Percentiles rank a stretch among this genome's conserved stretches.
phyloP scores from a whole-genome alignment of 345 rosid species.

The Salix exigua region DNA sequence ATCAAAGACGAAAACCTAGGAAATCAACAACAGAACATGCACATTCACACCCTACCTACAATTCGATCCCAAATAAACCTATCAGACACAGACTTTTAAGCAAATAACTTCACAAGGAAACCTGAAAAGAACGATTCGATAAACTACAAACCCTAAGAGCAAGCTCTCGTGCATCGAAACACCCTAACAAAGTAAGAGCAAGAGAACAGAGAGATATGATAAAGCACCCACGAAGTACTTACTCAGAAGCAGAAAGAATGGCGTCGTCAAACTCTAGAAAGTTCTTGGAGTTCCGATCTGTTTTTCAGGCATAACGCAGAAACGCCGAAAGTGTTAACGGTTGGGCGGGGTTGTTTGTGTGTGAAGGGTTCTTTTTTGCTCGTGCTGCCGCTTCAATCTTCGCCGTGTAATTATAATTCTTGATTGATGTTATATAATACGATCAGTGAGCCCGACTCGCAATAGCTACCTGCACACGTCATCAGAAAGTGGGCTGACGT shows the following conservation, averaged over 20 bases:
- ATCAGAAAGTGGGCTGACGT: neutral
- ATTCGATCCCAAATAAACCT: neutral
- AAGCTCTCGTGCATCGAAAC: neutral
- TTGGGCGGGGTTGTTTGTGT: neutral
- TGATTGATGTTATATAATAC: neutral
- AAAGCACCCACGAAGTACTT: neutral
- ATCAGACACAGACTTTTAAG: too few species aligned
- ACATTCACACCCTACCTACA: neutral
- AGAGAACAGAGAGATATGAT: neutral
- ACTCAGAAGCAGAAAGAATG: neutral
- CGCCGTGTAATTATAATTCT: neutral
- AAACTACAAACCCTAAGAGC: neutral
- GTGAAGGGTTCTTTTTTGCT: too few species aligned
- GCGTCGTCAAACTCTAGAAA: neutral
- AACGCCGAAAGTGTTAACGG: neutral
- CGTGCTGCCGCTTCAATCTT: neutral
- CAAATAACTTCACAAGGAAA: neutral
- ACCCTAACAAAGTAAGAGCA: neutral
- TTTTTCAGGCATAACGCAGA: neutral
- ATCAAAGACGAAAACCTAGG: neutral
- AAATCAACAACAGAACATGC: neutral
- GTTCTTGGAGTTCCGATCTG: neutral
- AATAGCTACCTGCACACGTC: neutral
- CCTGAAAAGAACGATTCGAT: neutral
- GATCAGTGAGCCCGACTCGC: neutral